Conservation (phyloP, 1,284 basidiomycete species). For the Heterobasidion parviporum region DNA sequence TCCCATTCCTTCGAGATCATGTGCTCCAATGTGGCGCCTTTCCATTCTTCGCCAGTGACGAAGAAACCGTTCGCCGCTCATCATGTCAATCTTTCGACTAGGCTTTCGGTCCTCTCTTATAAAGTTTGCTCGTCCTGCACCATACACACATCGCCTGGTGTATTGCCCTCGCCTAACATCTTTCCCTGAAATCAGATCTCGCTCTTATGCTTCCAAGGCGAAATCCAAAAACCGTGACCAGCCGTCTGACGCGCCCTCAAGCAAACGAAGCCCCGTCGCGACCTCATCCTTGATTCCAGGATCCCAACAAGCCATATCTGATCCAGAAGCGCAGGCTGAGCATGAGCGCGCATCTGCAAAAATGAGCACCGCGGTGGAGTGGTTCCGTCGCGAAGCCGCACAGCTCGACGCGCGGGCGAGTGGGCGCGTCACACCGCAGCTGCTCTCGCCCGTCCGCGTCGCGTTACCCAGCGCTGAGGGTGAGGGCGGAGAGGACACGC, state of each 20-base stretch:
- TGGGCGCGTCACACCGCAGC: conserved; percentile 63
- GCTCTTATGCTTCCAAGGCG: conserved; percentile 10
- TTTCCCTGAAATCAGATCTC: background rate
- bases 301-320: conserved; percentile 45
- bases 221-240: conserved; percentile 4
- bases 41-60: too few species aligned
- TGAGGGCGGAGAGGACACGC: background rate
- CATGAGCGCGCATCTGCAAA: conserved; percentile 34
- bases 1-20: too few species aligned
- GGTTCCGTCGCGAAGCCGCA: conserved; percentile 66
- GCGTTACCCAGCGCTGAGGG: conserved; percentile 26
- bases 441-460: conserved; percentile 65
- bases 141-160: too few species aligned
- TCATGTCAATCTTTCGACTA: background rate
- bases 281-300: conserved; percentile 48
- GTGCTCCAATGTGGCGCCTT: too few species aligned
- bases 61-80: background rate
- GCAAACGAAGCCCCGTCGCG: conserved; percentile 13
- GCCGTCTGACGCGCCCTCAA: conserved; percentile 18
- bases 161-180: too few species aligned
- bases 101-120: background rate
- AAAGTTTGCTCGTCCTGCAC: background rate
- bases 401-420: conserved; percentile 59
- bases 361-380: conserved; percentile 56
- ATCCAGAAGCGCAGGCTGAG: conserved; percentile 30